Percentiles rank a stretch among this genome's conserved stretches.
Evolutionary conservation across 202 grass and related monocot species (phyloP).

Genomic region (Schoenoplectus tabernaemontani): DNA sequence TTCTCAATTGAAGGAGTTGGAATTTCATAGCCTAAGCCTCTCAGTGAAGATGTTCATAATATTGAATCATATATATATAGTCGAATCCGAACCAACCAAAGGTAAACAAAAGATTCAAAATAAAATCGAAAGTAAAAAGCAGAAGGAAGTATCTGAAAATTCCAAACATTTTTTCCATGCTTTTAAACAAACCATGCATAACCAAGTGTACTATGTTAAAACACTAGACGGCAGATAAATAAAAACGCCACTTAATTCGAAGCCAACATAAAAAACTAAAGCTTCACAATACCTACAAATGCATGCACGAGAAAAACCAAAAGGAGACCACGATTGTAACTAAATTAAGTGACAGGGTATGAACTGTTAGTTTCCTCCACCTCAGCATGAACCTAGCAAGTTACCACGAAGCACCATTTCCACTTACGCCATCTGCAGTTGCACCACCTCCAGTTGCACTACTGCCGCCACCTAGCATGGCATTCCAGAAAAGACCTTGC

Average conservation of each 20-base stretch:
- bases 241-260: conserved; percentile 19
- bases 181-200: conserved; percentile 23
- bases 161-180: conserved; percentile 16
- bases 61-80: not conserved
- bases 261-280: conserved; percentile 27
- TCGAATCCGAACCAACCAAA: not conserved
- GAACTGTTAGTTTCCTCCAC: conserved; percentile 22
- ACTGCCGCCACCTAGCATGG: conserved; percentile 35
- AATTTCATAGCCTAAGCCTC: not conserved
- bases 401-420: conserved; percentile 65
- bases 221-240: conserved; percentile 16
- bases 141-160: not conserved
- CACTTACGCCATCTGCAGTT: conserved; percentile 3
- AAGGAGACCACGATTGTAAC: conserved; percentile 4
- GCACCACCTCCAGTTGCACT: conserved; percentile 25
- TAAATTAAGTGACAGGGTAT: conserved; percentile 18
- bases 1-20: not conserved
- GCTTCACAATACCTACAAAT: conserved; percentile 29
- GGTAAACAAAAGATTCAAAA: conserved; percentile 16
- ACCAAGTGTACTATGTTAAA: conserved; percentile 16
- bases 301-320: not conserved
- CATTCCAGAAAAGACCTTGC: conserved; percentile 39
- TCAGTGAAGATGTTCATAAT: not conserved
- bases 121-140: not conserved
- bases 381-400: conserved; percentile 26